phyloP scores from a whole-genome alignment of 148 eudicot species.

The Chenopodium album region DNA sequence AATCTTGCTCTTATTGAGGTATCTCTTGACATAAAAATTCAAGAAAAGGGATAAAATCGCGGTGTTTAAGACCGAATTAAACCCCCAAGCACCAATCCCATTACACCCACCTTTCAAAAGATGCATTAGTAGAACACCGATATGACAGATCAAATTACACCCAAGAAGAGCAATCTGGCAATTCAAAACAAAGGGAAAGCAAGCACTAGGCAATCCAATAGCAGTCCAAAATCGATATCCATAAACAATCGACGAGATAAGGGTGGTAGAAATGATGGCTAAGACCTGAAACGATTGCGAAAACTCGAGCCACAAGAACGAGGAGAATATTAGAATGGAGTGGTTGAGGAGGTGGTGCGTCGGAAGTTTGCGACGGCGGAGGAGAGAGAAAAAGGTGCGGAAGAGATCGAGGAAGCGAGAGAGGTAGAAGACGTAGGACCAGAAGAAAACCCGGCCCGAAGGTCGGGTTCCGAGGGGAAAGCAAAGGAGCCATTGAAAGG shows the following conservation, averaged over 20 bases:
- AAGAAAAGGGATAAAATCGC: constrained; percentile 63
- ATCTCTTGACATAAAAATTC: constrained; percentile 57
- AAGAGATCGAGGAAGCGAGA: constrained; percentile 65
- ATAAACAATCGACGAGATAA: constrained; percentile 54
- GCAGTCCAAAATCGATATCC: constrained; percentile 87
- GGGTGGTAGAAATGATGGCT: constrained; percentile 56
- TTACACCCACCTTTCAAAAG: constrained; percentile 78
- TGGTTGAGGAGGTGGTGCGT: constrained; percentile 53
- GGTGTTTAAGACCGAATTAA: constrained; percentile 64
- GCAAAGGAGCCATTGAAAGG: constrained; percentile 87
- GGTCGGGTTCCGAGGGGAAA: constrained; percentile 92
- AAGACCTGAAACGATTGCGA: constrained; percentile 81
- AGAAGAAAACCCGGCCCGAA: constrained; percentile 88
- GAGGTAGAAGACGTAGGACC: constrained; percentile 83
- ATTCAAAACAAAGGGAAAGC: constrained; percentile 63
- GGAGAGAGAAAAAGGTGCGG: constrained; percentile 47
- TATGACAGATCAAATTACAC: constrained; percentile 54
- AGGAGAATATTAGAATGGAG: constrained; percentile 54
- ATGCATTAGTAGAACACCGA: constrained; percentile 67
- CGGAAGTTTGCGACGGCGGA: constrained; percentile 39
- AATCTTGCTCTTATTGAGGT: constrained; percentile 26
- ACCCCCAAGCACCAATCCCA: constrained; percentile 82
- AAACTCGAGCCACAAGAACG: constrained; percentile 87
- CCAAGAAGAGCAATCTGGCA: constrained; percentile 64
- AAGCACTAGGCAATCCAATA: constrained; percentile 59